Base-by-base conservation (phyloP, 163 green algal species). In the Chlorella variabilis region DNA sequence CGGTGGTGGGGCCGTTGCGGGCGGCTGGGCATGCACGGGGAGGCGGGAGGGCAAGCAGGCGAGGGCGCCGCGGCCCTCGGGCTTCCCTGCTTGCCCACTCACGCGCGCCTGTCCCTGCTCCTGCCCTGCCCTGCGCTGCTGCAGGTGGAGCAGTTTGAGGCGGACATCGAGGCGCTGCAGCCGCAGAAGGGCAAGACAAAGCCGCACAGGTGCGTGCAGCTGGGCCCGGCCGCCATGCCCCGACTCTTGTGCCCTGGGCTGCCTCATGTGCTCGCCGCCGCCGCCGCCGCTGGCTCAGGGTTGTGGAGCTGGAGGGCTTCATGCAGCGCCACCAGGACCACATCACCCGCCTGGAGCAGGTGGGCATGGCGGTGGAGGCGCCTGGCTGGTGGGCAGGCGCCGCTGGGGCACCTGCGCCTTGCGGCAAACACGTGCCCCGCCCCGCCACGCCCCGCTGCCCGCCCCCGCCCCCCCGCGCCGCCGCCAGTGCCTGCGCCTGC, bases 301-400 rank as follows among this genome's bases (percentile, higher is more conserved):
- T 85, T 75, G 84, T 77, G 5, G 87, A 96, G 71, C 85, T 99
- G 48, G 97, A 99, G 85, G 93, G 97, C 66, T 91, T 85, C 17
- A 90, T 97, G 15, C 68, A 38, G 23, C 85, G 93, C 27, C 95
- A 99, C 88, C 93, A 94, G 80, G 86, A 93, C 56, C 97, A 99
- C 87, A 89, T 98, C 5, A 76, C 78, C 7, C 88, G 90, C 69
- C 82, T 99, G 71, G 97, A 99, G 88, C 89, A 94, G 89, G 89
- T 96, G 71, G 6, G 33, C 36, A 8, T 15, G n/a, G 27, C 15
- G 58, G 36, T 5, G 4, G 58, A 18, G 58, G 29, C 21, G n/a
- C n/a, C n/a, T n/a, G n/a, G n/a, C n/a, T n/a, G n/a, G n/a, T n/a
- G n/a, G n/a, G n/a, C n/a, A 15, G 45, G 45, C 45, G 45, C 45